A percentile compares a stretch with the other conserved stretches of the same genome.
These are phyloP conservation scores for Nemania sp. DNA, from an alignment of 2,329 filamentous ascomycete species.

Conservation along the genomic window DNA sequence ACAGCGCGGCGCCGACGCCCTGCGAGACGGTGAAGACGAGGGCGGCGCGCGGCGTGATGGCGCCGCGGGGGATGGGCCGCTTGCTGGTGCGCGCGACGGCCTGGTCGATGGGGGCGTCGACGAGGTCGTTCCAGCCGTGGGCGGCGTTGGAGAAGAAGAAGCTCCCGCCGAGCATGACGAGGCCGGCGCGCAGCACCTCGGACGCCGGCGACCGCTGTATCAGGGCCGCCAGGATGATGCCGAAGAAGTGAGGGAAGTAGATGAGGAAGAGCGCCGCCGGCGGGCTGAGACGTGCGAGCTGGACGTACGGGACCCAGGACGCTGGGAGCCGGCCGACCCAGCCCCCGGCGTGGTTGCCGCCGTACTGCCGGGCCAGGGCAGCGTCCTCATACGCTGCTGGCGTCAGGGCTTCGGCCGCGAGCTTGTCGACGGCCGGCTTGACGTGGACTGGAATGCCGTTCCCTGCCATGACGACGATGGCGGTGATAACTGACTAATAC, in stretches of 20 bases:
- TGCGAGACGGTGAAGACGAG: constrained; percentile 40
- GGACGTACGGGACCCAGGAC: constrained; percentile 42
- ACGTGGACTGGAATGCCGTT: constrained; percentile 19
- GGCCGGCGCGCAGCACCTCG: constrained; percentile 27
- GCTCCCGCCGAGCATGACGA: constrained; percentile 34
- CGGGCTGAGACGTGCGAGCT: constrained; percentile 41
- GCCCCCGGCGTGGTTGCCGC: constrained; percentile 39
- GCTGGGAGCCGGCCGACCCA: constrained; percentile 40
- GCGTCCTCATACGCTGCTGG: constrained; percentile 25
- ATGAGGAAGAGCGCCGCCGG: constrained; percentile 41
- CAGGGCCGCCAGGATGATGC: constrained; percentile 36
- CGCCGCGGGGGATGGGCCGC: constrained; percentile 44
- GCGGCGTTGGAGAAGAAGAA: constrained; percentile 43
- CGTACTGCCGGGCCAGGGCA: constrained; percentile 38
- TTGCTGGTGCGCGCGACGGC: constrained; percentile 39
- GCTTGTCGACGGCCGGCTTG: constrained; percentile 26
- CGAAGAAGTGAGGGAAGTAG: constrained; percentile 43
- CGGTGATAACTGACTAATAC: not conserved
- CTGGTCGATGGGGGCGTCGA: constrained; percentile 43
- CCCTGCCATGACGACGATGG: constrained; percentile 16
- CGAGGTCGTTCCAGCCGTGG: constrained; percentile 44
- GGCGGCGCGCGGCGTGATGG: constrained; percentile 37
- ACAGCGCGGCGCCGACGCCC: constrained; percentile 31
- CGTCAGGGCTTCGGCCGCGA: not conserved
- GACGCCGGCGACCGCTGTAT: constrained; percentile 26